phyloP scores from a whole-genome alignment of 1,284 basidiomycete genomes.

The Meripilus lineatus region DNA sequence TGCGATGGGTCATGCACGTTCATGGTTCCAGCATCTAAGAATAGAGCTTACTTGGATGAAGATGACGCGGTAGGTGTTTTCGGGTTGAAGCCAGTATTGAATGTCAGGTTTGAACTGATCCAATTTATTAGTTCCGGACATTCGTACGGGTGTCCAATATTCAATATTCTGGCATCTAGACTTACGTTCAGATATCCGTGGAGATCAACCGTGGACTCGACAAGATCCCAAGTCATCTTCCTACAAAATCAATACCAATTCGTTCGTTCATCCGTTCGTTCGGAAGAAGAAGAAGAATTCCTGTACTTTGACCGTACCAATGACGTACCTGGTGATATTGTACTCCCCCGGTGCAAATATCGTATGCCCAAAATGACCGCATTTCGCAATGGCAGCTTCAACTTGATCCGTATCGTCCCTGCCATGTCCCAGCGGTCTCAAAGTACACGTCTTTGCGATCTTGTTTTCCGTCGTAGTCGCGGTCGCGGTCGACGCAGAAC shows the following conservation, averaged over 20 bases:
- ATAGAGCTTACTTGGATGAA: slow-evolving; percentile 48
- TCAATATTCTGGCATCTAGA: slow-evolving; percentile 4
- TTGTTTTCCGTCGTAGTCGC: background rate
- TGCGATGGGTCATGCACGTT: background rate
- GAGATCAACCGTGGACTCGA: slow-evolving; percentile 46
- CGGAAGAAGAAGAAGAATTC: slow-evolving; percentile 1
- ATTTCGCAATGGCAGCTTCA: slow-evolving; percentile 45
- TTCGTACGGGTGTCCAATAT: background rate
- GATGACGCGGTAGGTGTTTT: slow-evolving; percentile 55
- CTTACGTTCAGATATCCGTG: slow-evolving; percentile 50
- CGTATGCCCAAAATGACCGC: slow-evolving; percentile 48
- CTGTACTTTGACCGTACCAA: slow-evolving; percentile 6
- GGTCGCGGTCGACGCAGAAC: slow-evolving; percentile 6
- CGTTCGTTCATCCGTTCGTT: no score
- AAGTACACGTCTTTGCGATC: slow-evolving; percentile 24
- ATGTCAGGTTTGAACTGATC: slow-evolving; percentile 51
- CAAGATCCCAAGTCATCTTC: slow-evolving; percentile 58
- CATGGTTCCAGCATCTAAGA: background rate
- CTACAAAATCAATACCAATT: slow-evolving; percentile 22
- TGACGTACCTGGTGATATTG: slow-evolving; percentile 45
- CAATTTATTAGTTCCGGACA: background rate
- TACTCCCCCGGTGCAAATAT: slow-evolving; percentile 40
- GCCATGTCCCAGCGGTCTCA: slow-evolving; percentile 36
- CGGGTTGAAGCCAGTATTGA: slow-evolving; percentile 54
- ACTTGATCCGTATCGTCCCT: slow-evolving; percentile 42